Percentiles rank a stretch among this genome's conserved stretches.
These are phyloP conservation scores for Carex myosuroides DNA, from an alignment of 176 grass and related monocot species.

Conservation along the genomic window DNA sequence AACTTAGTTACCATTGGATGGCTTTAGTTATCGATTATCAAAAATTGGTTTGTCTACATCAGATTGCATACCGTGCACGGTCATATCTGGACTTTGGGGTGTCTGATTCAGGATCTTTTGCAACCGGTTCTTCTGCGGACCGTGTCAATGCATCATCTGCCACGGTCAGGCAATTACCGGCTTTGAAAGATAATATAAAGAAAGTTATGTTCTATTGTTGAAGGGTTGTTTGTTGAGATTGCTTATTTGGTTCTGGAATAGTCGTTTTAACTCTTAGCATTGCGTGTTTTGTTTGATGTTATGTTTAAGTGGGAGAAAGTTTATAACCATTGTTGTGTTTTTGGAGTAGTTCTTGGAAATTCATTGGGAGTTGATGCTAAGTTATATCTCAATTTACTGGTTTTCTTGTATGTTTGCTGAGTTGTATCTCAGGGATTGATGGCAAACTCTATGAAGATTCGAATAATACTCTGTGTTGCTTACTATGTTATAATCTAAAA, in stretches of 20 bases:
- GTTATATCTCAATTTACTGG: background rate
- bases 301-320: background rate
- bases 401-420: background rate
- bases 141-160: background rate
- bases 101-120: constrained; percentile 10
- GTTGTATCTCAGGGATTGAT: background rate
- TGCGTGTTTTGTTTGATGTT: background rate
- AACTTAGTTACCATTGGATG: background rate
- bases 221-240: background rate
- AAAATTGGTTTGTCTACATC: constrained; percentile 18
- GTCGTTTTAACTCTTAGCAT: background rate
- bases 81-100: constrained; percentile 30
- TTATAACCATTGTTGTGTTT: background rate
- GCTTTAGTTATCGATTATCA: background rate
- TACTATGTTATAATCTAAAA: background rate
- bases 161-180: constrained; percentile 17
- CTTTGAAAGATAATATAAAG: constrained; percentile 44
- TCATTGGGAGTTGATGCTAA: background rate
- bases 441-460: background rate
- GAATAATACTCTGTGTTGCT: background rate
- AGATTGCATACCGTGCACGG: constrained; percentile 54
- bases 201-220: constrained; percentile 64
- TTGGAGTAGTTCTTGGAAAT: background rate
- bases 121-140: background rate
- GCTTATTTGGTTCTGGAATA: background rate